Base-by-base conservation (phyloP, 441 rosid species). In the Brassica balearica region DNA sequence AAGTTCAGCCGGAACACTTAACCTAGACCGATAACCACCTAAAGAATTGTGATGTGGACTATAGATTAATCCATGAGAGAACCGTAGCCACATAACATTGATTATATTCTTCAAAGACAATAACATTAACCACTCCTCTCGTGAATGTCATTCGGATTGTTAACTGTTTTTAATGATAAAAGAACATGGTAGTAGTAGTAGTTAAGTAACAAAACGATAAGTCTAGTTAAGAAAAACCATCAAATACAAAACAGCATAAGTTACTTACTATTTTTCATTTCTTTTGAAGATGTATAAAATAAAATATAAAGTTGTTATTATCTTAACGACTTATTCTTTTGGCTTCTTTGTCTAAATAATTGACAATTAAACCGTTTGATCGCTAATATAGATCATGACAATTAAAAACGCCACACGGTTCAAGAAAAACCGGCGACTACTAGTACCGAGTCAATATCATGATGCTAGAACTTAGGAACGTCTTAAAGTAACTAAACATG, bases 311-410 rank as follows among this genome's bases (percentile, higher is more conserved):
- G 56, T 74, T 56, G 72, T 66, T 56, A 27, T 12, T 17, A 41
- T 59, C 68, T 60, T 29, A 68, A 60, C 62, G 74, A 32, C 79
- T 51, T 69, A 34, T 69, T 23, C 60, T 4, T 70, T 53, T 77
- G 75, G 65, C 65, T 55, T 71, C 46, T 55, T 19, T 53, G 8
- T 36, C 71, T 23, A 53, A 63, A 64, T 64, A 70, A 65, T 11
- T 68, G 68, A 51, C 58, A 14, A 5, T 51, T n/a, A 51, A 46
- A 46, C 14, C 15, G 53, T 46, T 46, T 46, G 53, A 53, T 53
- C 59, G 19, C 22, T 53, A 14, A 14, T 15, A 53, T 48, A n/a
- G 53, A 53, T 15, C 8, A 6, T 53, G 59, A 53, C 59, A 15
- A 46, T 53, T 53, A 53, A 53, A 53, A 53, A 53, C 59, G 59